A percentile compares a stretch with the other conserved stretches of the same genome.
Evolutionary conservation across 2,329 filamentous ascomycete genomes (phyloP).

Genomic region (Chrysoporthe puriensis): DNA sequence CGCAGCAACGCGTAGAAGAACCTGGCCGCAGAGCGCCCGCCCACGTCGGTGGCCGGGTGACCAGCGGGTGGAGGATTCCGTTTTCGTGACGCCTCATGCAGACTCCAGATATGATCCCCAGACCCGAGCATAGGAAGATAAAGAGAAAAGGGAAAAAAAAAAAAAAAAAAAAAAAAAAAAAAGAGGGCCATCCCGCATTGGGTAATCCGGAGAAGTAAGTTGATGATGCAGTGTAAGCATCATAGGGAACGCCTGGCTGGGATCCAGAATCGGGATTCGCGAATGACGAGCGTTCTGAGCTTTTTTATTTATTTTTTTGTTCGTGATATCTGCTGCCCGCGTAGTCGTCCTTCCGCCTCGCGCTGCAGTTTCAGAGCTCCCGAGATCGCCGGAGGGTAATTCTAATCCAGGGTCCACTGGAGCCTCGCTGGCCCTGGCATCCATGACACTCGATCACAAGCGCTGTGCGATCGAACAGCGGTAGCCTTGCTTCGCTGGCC

Average conservation of each 20-base stretch:
- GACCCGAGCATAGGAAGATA: background rate
- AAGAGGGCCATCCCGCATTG: background rate
- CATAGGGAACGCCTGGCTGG: no score
- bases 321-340: background rate
- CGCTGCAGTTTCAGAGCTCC: constrained; percentile 1
- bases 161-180: background rate
- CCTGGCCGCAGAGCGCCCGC: background rate
- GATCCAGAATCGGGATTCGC: no score
- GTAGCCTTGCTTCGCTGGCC: constrained; percentile 4
- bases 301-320: no score
- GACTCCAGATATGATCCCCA: background rate
- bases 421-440: background rate
- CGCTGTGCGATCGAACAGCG: background rate
- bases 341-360: background rate
- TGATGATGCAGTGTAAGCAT: background rate
- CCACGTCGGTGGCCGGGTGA: background rate
- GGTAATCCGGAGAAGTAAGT: background rate
- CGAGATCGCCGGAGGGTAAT: background rate
- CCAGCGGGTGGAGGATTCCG: background rate
- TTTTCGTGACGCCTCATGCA: background rate
- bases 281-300: no score
- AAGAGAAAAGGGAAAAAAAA: background rate
- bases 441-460: background rate
- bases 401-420: no score
- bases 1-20: background rate